Evolutionary conservation across 1,284 basidiomycete genomes (phyloP).

Genomic region (Xerocomus nothofagi): DNA sequence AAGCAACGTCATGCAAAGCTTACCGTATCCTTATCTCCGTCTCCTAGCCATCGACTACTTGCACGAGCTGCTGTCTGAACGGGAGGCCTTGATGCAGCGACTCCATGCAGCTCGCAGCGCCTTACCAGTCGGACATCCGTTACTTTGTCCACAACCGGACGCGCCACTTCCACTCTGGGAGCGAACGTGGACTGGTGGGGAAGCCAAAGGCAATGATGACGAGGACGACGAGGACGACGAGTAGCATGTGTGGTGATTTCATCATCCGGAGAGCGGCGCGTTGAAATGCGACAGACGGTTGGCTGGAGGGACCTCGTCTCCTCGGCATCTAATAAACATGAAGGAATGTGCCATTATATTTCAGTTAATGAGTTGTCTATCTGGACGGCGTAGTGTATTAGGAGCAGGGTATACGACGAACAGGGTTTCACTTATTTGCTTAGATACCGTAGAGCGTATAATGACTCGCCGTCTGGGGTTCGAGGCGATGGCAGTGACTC

Average conservation of each 20-base stretch:
- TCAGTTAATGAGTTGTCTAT: slow-evolving; percentile 28
- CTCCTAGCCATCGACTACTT: slow-evolving; percentile 81
- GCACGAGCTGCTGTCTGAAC: slow-evolving; percentile 59
- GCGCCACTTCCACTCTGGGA: slow-evolving; percentile 63
- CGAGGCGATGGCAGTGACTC: neutral
- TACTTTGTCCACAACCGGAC: slow-evolving; percentile 36
- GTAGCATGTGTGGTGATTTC: slow-evolving; percentile 11
- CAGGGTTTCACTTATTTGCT: slow-evolving; percentile 7
- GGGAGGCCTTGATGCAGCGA: slow-evolving; percentile 53
- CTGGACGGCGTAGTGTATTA: slow-evolving; percentile 13
- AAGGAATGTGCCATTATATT: slow-evolving; percentile 24
- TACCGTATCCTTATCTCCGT: slow-evolving; percentile 4
- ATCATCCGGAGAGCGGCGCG: neutral
- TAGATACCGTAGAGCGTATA: slow-evolving; percentile 23
- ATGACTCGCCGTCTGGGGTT: neutral
- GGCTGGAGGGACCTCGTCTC: neutral
- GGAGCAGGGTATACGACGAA: neutral
- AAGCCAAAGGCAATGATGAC: slow-evolving; percentile 43
- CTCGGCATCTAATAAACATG: slow-evolving; percentile 1
- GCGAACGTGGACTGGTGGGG: slow-evolving; percentile 74
- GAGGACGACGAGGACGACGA: slow-evolving; percentile 44
- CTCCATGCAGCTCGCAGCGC: slow-evolving; percentile 57
- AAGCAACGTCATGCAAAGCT: slow-evolving; percentile 34
- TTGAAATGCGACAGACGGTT: neutral
- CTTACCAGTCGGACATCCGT: slow-evolving; percentile 58